Evolutionary conservation across 495 filamentous ascomycete species (phyloP), one percentile per base, ranked within the genome.

Genomic region (Podospora didyma): DNA sequence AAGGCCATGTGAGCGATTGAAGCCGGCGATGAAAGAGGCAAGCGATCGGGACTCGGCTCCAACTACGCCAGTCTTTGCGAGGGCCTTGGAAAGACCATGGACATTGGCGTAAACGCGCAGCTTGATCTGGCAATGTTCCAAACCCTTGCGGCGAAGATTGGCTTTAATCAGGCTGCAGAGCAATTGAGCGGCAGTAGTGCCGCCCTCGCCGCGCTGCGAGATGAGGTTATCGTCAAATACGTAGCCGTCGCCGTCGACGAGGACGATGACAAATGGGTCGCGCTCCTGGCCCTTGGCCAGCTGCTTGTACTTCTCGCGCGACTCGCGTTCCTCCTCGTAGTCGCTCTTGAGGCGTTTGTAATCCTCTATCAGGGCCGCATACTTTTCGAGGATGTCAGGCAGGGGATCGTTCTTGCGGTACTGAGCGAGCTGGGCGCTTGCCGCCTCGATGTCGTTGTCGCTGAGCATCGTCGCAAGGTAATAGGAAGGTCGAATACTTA

Each of bases 161-260:
- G 26, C 26, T 9, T 31, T 31, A 9, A 31, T 31, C 26, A 4
- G 4, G 26, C 26, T 9, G 9, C 9, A 4, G 26, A 31, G 26
- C 3, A 31, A 9, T 3, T 9, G 26, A 9, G 26, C 26, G 9
- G 26, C 26, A 9, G 3, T 31, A 3, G 26, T 31, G 26, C 26
- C 26, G 9, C 26, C 26, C 4, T 31, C 26, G 26, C 4, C 26
- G 26, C 80, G 78, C 14, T 74, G 69, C 14, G 64, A 67, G 19
- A 86, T 62, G 16, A 83, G 73, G 35, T 78, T 69, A 39, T 86
- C 82, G 22, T 79, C 74, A 69, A 87, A 87, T 28, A 83, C 67
- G 62, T 85, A 86, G 4, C 79, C 81, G 65, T 86, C 82, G 28
- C 83, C 82, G 57, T 88, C 84, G 21, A 87, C 68, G 6, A 87